phyloP scores from a whole-genome alignment of 148 eudicot species.

The Dysphania ambrosioides region DNA sequence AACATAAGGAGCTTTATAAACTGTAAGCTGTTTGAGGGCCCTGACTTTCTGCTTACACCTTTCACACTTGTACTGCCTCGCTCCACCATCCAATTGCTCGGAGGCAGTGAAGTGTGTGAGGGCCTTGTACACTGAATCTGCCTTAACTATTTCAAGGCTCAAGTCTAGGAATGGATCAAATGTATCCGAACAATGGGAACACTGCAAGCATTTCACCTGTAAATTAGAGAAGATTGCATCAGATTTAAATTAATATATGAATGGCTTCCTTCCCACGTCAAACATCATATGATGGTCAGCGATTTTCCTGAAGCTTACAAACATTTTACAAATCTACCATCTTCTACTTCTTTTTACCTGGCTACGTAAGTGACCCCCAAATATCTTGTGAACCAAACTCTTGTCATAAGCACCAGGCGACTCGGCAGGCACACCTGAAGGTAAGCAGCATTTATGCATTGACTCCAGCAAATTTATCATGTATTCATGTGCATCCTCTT shows the following conservation, averaged over 20 bases:
- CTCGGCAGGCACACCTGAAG: constrained; percentile 83
- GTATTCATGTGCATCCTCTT: constrained; percentile 98
- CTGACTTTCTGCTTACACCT: constrained; percentile 84
- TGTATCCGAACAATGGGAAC: constrained; percentile 73
- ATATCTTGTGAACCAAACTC: constrained; percentile 89
- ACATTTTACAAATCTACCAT: neutral
- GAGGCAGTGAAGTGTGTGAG: constrained; percentile 67
- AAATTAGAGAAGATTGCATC: constrained; percentile 5
- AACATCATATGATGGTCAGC: neutral
- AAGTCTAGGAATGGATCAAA: constrained; percentile 89
- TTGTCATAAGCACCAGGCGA: constrained; percentile 88
- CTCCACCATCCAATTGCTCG: constrained; percentile 92
- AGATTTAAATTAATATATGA: neutral
- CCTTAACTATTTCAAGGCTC: constrained; percentile 84
- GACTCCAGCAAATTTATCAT: constrained; percentile 92
- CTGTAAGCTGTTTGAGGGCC: constrained; percentile 84
- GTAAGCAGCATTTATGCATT: constrained; percentile 93
- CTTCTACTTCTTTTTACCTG: constrained; percentile 42
- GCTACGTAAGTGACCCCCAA: constrained; percentile 89
- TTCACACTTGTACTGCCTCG: constrained; percentile 76
- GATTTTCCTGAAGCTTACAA: neutral
- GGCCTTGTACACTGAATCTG: constrained; percentile 70
- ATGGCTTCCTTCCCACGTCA: neutral
- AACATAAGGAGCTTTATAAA: constrained; percentile 77
- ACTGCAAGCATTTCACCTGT: constrained; percentile 91